phyloP scores from a whole-genome alignment of 345 rosid species.

The Salix suchowensis region DNA sequence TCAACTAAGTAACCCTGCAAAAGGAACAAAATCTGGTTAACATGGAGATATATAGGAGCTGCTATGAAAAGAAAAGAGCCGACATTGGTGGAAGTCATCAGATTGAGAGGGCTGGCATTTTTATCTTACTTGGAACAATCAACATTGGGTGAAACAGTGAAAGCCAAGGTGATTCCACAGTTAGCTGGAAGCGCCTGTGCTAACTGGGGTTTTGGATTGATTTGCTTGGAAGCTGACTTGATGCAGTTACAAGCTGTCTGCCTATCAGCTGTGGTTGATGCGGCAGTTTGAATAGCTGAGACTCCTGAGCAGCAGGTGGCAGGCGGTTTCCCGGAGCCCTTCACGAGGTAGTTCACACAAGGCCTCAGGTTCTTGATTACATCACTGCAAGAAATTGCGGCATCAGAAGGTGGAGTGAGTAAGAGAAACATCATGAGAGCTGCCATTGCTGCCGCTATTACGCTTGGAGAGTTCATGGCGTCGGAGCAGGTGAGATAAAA shows the following conservation, averaged over 20 bases:
- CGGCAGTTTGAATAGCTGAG: slow-evolving; percentile 38
- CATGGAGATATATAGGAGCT: neutral
- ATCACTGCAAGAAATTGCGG: slow-evolving; percentile 53
- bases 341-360: slow-evolving; percentile 52
- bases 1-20: slow-evolving; percentile 11
- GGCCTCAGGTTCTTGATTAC: slow-evolving; percentile 65
- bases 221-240: slow-evolving; percentile 44
- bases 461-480: slow-evolving; percentile 21
- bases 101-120: neutral
- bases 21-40: neutral
- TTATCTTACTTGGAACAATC: slow-evolving; percentile 60
- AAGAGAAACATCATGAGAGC: slow-evolving; percentile 24
- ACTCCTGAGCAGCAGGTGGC: slow-evolving; percentile 56
- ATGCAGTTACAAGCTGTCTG: slow-evolving; percentile 66
- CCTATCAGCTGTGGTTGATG: slow-evolving; percentile 50
- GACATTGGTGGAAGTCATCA: neutral
- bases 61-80: neutral
- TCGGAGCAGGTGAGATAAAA: neutral
- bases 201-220: slow-evolving; percentile 48
- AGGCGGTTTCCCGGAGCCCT: slow-evolving; percentile 61
- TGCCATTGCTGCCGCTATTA: slow-evolving; percentile 12
- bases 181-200: slow-evolving; percentile 58
- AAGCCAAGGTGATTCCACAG: slow-evolving; percentile 50
- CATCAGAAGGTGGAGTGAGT: slow-evolving; percentile 34
- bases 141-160: slow-evolving; percentile 44